These are phyloP conservation scores for Daucus carota DNA, from an alignment of 129 eudicot species.

Conservation along the genomic window DH1_v3.0 NC_030382.2:2331501-2332000, in stretches of 20 bases:
- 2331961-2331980: conserved; percentile 99
- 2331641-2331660: no score
- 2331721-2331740: neutral
- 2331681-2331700: neutral
- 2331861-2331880: conserved; percentile 3
- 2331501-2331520: neutral
- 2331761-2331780: neutral
- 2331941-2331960: conserved; percentile 99
- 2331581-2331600: neutral
- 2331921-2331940: conserved; percentile 76
- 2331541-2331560: neutral
- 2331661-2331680: neutral
- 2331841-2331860: conserved; percentile 56
- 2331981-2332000: conserved; percentile 99
- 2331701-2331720: neutral
- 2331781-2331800: conserved; percentile 99
- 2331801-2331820: conserved; percentile 92
- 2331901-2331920: neutral
- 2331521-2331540: no score
- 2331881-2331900: neutral
- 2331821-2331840: conserved; percentile 77
- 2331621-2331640: no score
- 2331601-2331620: no score
- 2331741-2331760: neutral
- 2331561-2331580: neutral